Evolutionary conservation across 23 red algal species (phyloP), one percentile per base, ranked within the genome.

Genomic region (Chondrus crispus): DNA sequence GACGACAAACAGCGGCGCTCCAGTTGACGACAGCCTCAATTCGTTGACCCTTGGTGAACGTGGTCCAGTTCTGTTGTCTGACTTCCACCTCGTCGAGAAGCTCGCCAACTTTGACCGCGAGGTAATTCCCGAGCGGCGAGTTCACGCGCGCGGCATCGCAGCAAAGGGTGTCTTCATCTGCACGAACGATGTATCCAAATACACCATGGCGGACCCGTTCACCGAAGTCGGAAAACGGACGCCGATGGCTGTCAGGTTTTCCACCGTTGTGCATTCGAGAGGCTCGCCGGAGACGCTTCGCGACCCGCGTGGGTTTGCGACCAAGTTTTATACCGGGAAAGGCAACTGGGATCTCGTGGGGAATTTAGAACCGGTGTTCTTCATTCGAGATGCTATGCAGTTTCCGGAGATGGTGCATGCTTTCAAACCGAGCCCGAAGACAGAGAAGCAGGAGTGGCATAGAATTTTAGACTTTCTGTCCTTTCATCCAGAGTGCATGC

Each of bases 321-420:
- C 93, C 42, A 98, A 98, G 43, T 98, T 98, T 57, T 85, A 89
- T 55, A 76, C 74, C 8, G 68, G 39, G 38, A 29, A 80, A 37
- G 96, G 96, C 16, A 94, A 91, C 51, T 98, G 96, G 96, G 96
- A 98, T 50, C 82, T 98, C 24, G 96, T 98, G 2, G 96, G 96
- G 12, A 98, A 98, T 68, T 88, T 96, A 39, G 57, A 96, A 32
- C 94, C 94, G 9, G 96, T 98, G 35, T 98, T 98, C 78, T 98
- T 98, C 77, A 98, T 98, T 50, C 85, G 96, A 19, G 96, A 98
- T 85, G 88, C 82, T 9, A 96, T 98, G 3, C 88, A 94, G 86
- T 98, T 98, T 70, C 96, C 96, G 19, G 96, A 98, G 57, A 88
- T 98, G 72, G 93, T 98, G 28, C 96, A 98, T 81, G 90, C 96